Evolutionary conservation across 192 early-diverging fungal species (phyloP).

Genomic region (Piromyces sp.): DNA sequence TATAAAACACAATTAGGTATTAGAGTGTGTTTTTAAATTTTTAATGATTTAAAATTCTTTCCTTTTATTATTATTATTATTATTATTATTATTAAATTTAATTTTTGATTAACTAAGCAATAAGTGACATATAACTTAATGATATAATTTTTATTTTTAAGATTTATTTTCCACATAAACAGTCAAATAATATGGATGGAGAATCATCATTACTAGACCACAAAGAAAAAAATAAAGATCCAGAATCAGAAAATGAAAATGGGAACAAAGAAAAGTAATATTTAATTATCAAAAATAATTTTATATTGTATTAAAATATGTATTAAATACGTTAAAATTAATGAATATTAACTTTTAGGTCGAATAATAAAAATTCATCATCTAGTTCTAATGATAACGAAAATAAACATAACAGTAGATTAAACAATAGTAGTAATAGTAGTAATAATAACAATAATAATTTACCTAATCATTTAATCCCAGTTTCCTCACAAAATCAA

Average conservation of each 20-base stretch:
- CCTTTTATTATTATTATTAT: too few relatives aligned
- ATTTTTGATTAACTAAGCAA: too few relatives aligned
- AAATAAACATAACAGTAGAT: background rate
- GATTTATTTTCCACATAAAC: background rate
- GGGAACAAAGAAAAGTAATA: background rate
- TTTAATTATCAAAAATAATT: too few relatives aligned
- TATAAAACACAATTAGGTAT: too few relatives aligned
- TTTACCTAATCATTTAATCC: background rate
- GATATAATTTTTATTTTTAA: background rate
- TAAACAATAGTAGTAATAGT: background rate
- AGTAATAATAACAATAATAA: background rate
- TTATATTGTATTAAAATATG: too few relatives aligned
- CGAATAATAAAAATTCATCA: too few relatives aligned
- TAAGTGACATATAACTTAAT: background rate
- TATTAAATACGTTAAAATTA: too few relatives aligned
- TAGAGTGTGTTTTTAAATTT: too few relatives aligned
- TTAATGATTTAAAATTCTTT: too few relatives aligned
- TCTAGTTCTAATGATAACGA: background rate
- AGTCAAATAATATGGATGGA: background rate
- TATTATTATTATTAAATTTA: too few relatives aligned
- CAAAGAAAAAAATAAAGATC: background rate
- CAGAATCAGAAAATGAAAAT: background rate
- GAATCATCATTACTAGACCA: background rate
- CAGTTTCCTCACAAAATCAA: background rate
- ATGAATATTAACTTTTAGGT: too few relatives aligned